Conservation (phyloP, 805 yeast species). For the Cyberlindnera petersonii region DNA sequence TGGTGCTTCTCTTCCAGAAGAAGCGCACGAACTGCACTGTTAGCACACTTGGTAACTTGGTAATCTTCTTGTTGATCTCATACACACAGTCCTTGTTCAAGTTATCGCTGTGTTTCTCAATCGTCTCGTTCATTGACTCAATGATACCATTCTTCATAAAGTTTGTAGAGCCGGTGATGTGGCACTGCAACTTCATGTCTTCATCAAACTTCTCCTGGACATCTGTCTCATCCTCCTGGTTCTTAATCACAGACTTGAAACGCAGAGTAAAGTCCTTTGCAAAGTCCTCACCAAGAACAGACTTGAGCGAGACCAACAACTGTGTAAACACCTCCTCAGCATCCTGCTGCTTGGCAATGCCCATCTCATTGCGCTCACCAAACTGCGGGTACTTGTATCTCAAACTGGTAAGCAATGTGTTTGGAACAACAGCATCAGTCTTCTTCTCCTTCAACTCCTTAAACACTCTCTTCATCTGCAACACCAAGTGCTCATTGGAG, state of each 20-base stretch:
- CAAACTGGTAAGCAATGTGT: constrained; percentile 57
- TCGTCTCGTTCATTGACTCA: constrained; percentile 66
- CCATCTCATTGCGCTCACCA: constrained; percentile 68
- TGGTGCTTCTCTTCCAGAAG: constrained; percentile 91
- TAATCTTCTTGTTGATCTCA: constrained; percentile 54
- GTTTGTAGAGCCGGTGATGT: constrained; percentile 80
- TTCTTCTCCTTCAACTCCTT: constrained; percentile 37
- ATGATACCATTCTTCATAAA: constrained; percentile 82
- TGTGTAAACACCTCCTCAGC: constrained; percentile 95
- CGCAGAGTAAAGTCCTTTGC: constrained; percentile 60
- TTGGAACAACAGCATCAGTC: constrained; percentile 58
- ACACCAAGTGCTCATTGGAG: constrained; percentile 37
- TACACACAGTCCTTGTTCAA: constrained; percentile 70
- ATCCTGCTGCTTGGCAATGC: constrained; percentile 89
- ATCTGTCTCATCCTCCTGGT: constrained; percentile 51
- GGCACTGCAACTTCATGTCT: constrained; percentile 79
- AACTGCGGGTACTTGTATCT: constrained; percentile 83
- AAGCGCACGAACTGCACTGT: constrained; percentile 92
- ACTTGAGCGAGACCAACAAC: constrained; percentile 51
- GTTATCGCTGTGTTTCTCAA: constrained; percentile 72
- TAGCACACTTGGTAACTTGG: constrained; percentile 79
- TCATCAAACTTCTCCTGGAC: constrained; percentile 50
- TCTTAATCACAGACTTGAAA: constrained; percentile 59
- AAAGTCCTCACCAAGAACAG: constrained; percentile 44
- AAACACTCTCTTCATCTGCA: constrained; percentile 47